These are phyloP conservation scores for Lentithecium fluviatile DNA, from an alignment of 495 filamentous ascomycete species.

Conservation along the genomic window DNA sequence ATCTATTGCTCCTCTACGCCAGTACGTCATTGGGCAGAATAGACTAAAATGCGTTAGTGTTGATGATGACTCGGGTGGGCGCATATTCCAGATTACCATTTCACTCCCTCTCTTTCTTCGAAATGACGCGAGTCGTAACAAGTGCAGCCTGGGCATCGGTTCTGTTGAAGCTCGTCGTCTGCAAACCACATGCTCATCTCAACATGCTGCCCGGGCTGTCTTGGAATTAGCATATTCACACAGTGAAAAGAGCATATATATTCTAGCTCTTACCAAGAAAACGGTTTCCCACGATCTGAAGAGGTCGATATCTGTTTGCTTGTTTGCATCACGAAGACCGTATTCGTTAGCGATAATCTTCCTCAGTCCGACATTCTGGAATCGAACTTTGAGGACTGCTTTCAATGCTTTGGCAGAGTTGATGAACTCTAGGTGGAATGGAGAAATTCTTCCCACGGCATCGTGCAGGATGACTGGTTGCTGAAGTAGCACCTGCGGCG, in stretches of 20 bases:
- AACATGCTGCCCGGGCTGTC: not conserved
- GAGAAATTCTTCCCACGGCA: slow-evolving; percentile 1
- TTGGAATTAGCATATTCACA: not conserved
- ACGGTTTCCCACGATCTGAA: not conserved
- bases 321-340: not conserved
- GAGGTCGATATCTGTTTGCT: not conserved
- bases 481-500: slow-evolving; percentile 2
- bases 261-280: not conserved
- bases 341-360: not conserved
- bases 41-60: not conserved
- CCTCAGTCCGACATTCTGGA: not conserved
- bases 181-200: not conserved
- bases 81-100: not conserved
- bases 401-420: not conserved
- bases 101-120: not conserved
- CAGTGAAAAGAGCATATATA: no score
- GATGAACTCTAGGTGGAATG: slow-evolving; percentile 13
- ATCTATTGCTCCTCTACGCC: not conserved
- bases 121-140: not conserved
- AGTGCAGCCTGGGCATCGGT: not conserved
- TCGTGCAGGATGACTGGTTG: slow-evolving; percentile 3
- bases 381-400: slow-evolving; percentile 4
- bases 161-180: not conserved
- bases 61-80: not conserved
- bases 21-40: not conserved